phyloP scores from a whole-genome alignment of 192 early-diverging fungal genomes.

The Rhizophlyctis rosea region DNA sequence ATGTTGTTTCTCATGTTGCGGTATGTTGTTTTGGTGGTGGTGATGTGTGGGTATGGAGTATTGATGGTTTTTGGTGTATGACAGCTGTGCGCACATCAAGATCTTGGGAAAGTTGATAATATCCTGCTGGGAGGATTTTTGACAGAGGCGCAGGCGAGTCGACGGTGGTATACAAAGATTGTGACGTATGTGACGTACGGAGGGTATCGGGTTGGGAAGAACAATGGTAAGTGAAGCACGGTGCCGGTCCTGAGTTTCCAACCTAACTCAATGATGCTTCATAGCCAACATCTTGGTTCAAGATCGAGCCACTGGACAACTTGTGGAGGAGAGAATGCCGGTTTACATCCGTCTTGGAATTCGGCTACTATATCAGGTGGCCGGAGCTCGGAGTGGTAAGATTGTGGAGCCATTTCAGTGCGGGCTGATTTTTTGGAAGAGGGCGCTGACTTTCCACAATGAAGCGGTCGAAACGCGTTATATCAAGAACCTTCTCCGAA shows the following conservation, averaged over 20 bases:
- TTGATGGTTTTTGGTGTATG: background rate
- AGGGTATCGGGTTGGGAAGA: slow-evolving; percentile 54
- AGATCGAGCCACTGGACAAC: slow-evolving; percentile 62
- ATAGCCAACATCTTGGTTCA: slow-evolving; percentile 77
- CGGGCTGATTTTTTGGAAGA: no score
- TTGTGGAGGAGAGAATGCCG: slow-evolving; percentile 76
- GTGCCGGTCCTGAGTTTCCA: slow-evolving; percentile 7
- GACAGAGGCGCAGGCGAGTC: slow-evolving; percentile 68
- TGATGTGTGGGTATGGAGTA: background rate
- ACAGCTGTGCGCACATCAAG: slow-evolving; percentile 60
- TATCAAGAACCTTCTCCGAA: slow-evolving; percentile 37
- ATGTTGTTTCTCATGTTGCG: slow-evolving; percentile 74
- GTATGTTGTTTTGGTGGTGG: slow-evolving; percentile 7
- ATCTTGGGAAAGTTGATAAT: slow-evolving; percentile 65
- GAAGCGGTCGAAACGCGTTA: slow-evolving; percentile 29
- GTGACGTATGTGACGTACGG: slow-evolving; percentile 64
- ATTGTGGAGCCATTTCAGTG: no score
- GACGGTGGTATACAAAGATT: slow-evolving; percentile 68
- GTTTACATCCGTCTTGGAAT: slow-evolving; percentile 75
- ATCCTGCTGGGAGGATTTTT: slow-evolving; percentile 75
- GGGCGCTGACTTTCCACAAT: no score
- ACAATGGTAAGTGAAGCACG: slow-evolving; percentile 37
- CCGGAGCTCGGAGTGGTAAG: background rate
- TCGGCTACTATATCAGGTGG: slow-evolving; percentile 66
- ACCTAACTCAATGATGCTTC: background rate